A percentile compares a stretch with the other conserved stretches of the same genome.
phyloP scores from a whole-genome alignment of 2,329 filamentous ascomycete species.

The Neopestalotiopsis clavispora region DNA sequence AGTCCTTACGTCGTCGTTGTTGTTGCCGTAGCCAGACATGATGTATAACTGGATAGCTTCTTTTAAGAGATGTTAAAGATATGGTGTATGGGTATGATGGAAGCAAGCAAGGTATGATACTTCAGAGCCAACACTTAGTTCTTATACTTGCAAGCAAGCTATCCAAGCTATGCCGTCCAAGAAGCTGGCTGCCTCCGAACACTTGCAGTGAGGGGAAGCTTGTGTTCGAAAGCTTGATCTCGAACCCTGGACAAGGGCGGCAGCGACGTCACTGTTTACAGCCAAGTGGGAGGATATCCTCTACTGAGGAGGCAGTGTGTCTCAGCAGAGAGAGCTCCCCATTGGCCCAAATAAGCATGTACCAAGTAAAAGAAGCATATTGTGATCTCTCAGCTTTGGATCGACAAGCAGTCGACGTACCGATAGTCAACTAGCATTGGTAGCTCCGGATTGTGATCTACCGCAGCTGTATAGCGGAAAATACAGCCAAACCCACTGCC shows the following conservation, averaged over 20 bases:
- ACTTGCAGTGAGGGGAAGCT: conserved; percentile 5
- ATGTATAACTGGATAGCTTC: conserved; percentile 18
- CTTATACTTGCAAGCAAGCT: not conserved
- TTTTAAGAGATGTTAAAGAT: not conserved
- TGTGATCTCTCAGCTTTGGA: not conserved
- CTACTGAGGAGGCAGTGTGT: not conserved
- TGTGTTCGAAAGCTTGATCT: conserved; percentile 5
- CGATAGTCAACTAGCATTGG: not conserved
- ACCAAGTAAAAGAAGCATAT: not conserved
- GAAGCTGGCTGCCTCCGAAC: not conserved
- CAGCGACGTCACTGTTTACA: conserved; percentile 4
- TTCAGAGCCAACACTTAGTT: not conserved
- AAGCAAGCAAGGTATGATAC: not conserved
- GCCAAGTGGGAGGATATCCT: not conserved
- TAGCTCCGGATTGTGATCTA: conserved; percentile 4
- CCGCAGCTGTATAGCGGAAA: not conserved
- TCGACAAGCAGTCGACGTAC: conserved; percentile 6
- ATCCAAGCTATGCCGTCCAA: not conserved
- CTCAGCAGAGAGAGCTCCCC: not conserved
- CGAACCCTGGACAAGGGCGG: not conserved
- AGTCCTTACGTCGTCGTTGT: conserved; percentile 44
- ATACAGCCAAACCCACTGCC: not conserved
- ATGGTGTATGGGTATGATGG: not conserved
- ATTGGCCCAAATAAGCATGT: not conserved
- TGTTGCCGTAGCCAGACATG: conserved; percentile 54